A percentile compares a stretch with the other conserved stretches of the same genome.
These are phyloP conservation scores for Suillus spraguei DNA, from an alignment of 768 basidiomycete genomes.

Conservation along the genomic window DNA sequence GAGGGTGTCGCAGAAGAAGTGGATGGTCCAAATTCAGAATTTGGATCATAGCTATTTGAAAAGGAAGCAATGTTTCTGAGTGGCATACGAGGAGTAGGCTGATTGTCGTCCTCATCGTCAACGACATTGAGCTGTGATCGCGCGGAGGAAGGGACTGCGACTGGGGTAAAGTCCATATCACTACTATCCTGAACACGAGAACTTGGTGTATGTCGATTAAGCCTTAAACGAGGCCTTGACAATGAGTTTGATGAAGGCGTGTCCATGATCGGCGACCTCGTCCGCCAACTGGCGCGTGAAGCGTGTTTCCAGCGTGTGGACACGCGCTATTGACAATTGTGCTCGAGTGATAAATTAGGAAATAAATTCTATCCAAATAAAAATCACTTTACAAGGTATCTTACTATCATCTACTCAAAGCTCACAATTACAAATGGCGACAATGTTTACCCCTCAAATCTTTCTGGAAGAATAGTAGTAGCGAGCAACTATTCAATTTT, in stretches of 20 bases:
- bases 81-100: slow-evolving; percentile 32
- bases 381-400: background rate
- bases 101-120: slow-evolving; percentile 32
- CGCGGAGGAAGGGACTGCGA: slow-evolving; percentile 21
- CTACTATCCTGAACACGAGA: slow-evolving; percentile 16
- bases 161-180: slow-evolving; percentile 24
- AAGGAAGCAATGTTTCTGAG: slow-evolving; percentile 22
- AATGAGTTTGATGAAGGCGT: slow-evolving; percentile 16
- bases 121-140: slow-evolving; percentile 16
- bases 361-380: slow-evolving; percentile 11
- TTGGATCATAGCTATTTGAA: slow-evolving; percentile 13
- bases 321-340: slow-evolving; percentile 8
- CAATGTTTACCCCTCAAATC: too few species aligned
- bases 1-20: slow-evolving; percentile 19
- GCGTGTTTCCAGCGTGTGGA: slow-evolving; percentile 23
- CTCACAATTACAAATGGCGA: too few species aligned
- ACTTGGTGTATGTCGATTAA: slow-evolving; percentile 23
- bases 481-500: background rate
- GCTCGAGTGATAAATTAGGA: slow-evolving; percentile 21
- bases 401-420: too few species aligned
- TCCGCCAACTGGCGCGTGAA: slow-evolving; percentile 16
- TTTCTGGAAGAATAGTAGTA: background rate
- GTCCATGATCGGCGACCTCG: slow-evolving; percentile 21
- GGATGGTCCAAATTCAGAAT: slow-evolving; percentile 12
- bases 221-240: slow-evolving; percentile 24